phyloP scores from a whole-genome alignment of 495 filamentous ascomycete genomes.

The Daldinia grandis region DNA sequence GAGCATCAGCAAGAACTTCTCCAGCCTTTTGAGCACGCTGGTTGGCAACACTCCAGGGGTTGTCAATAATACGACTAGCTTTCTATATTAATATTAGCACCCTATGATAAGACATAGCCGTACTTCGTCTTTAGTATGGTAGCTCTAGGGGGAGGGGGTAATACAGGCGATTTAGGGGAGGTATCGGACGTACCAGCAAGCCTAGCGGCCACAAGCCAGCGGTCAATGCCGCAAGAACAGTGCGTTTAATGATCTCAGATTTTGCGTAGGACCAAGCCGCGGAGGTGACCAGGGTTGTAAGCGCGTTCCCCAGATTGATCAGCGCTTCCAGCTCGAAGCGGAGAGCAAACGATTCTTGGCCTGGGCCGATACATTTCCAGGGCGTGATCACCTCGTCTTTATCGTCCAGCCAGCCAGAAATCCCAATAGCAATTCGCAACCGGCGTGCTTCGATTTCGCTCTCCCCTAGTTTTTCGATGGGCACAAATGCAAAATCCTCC shows the following conservation, averaged over 20 bases:
- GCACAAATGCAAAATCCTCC: constrained; percentile 89
- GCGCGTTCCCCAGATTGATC: constrained; percentile 78
- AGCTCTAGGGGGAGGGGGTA: not conserved
- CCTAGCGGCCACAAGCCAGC: constrained; percentile 78
- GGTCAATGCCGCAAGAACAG: constrained; percentile 75
- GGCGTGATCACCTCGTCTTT: constrained; percentile 75
- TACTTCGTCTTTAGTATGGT: too few relatives aligned
- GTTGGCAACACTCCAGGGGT: constrained; percentile 88
- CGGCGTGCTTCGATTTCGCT: constrained; percentile 59
- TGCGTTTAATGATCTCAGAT: constrained; percentile 73
- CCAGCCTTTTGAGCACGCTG: constrained; percentile 89
- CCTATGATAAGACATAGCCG: not conserved
- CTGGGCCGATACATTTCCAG: constrained; percentile 78
- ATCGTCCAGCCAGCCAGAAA: constrained; percentile 84
- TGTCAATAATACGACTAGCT: constrained; percentile 83
- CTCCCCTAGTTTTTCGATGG: constrained; percentile 60
- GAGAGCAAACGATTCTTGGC: constrained; percentile 83
- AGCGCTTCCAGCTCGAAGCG: constrained; percentile 85
- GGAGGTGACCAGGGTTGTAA: constrained; percentile 77
- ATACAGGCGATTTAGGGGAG: not conserved
- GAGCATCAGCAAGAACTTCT: constrained; percentile 82
- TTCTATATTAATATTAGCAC: constrained; percentile 78
- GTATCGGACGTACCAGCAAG: constrained; percentile 59
- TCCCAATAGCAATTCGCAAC: constrained; percentile 81
- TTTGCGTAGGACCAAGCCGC: constrained; percentile 85